phyloP scores from a whole-genome alignment of 495 filamentous ascomycete genomes.

The Daldinia decipiens region DNA sequence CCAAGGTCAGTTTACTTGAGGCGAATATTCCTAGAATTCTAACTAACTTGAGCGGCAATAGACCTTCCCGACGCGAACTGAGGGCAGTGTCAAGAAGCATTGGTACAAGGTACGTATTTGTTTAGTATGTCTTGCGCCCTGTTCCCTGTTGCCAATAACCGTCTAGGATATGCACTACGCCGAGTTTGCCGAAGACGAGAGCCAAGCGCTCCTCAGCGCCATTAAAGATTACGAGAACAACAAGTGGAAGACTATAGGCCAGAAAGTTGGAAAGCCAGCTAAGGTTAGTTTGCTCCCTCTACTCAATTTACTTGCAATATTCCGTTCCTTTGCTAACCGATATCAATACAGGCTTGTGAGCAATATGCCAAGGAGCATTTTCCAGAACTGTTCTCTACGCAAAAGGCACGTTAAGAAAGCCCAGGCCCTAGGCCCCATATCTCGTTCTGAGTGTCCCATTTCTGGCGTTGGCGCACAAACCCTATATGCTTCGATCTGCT shows the following conservation, averaged over 20 bases:
- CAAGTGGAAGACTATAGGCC: constrained; percentile 97
- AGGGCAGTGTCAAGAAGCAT: constrained; percentile 99
- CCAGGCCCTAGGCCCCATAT: constrained; percentile 20
- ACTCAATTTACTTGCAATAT: neutral
- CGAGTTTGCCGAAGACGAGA: constrained; percentile 98
- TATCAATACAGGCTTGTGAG: constrained; percentile 82
- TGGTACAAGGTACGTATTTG: constrained; percentile 88
- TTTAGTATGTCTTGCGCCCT: constrained; percentile 17
- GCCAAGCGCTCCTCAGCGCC: constrained; percentile 83
- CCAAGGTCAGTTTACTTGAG: constrained; percentile 71
- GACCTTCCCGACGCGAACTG: constrained; percentile 92
- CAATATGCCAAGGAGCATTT: constrained; percentile 99
- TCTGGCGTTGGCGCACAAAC: constrained; percentile 15
- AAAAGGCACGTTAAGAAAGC: constrained; percentile 43
- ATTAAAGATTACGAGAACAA: constrained; percentile 99
- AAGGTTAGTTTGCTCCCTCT: constrained; percentile 67
- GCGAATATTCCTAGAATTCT: neutral
- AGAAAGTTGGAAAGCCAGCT: constrained; percentile 96
- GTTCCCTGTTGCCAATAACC: constrained; percentile 46
- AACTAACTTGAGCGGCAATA: constrained; percentile 53
- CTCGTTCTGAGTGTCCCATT: constrained; percentile 28
- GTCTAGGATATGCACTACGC: constrained; percentile 97
- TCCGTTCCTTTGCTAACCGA: constrained; percentile 18
- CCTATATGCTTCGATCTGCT: constrained; percentile 32
- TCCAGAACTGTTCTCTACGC: constrained; percentile 54